phyloP scores from a whole-genome alignment of 2,329 filamentous ascomycete species.

The Monosporascus sp. region DNA sequence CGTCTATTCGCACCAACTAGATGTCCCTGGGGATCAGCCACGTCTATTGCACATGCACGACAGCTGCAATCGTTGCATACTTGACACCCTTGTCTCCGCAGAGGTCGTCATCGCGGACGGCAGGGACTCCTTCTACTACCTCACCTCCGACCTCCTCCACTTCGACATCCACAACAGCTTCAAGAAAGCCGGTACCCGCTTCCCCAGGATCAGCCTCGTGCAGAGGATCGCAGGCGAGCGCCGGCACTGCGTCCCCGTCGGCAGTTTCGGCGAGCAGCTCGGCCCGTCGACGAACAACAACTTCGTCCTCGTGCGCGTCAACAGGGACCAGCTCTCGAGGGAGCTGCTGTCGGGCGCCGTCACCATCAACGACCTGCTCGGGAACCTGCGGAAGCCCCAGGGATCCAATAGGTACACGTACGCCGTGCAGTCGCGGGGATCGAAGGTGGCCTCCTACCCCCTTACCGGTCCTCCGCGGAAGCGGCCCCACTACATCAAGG shows the following conservation, averaged over 20 bases:
- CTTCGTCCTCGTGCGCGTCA: background rate
- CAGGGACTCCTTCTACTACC: background rate
- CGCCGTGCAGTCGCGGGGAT: background rate
- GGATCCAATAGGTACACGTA: background rate
- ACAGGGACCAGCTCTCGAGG: background rate
- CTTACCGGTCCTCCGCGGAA: background rate
- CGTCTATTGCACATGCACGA: background rate
- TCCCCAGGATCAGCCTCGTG: background rate
- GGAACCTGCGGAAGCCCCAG: background rate
- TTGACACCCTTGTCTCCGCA: background rate
- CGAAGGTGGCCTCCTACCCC: background rate
- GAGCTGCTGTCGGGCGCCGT: background rate
- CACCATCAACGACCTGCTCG: background rate
- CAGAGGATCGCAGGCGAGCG: background rate
- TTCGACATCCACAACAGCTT: background rate
- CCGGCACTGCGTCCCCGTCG: background rate
- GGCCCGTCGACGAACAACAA: background rate
- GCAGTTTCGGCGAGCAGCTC: background rate
- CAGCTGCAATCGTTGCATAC: background rate
- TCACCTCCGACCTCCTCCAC: background rate
- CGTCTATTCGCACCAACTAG: background rate
- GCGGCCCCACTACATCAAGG: background rate
- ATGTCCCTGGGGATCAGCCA: background rate
- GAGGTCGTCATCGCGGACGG: background rate
- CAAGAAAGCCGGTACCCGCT: background rate